phyloP scores from a whole-genome alignment of 1,284 basidiomycete genomes.

The Ceratobasidium sp. region DNA sequence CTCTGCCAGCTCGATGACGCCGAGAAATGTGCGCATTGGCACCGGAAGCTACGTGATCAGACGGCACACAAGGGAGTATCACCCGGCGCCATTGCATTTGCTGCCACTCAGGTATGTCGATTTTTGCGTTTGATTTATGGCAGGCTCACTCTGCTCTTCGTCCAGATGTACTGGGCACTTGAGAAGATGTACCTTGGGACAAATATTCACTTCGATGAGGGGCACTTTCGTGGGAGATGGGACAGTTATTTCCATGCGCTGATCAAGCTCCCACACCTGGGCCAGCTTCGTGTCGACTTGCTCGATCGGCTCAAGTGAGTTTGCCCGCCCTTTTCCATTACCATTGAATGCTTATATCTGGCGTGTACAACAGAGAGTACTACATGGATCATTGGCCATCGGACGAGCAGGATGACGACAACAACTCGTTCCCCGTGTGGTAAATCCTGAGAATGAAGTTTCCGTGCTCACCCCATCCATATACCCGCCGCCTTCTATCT shows the following conservation, averaged over 20 bases:
- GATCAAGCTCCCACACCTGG: background rate
- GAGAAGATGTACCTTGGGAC: background rate
- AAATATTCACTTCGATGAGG: background rate
- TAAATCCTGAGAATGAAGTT: background rate
- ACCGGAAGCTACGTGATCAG: background rate
- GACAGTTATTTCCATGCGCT: background rate
- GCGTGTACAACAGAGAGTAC: background rate
- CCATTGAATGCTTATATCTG: background rate
- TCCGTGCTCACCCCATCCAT: too few relatives aligned
- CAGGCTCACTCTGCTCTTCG: too few relatives aligned
- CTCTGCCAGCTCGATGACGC: background rate
- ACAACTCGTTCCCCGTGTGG: background rate
- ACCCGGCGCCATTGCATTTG: background rate
- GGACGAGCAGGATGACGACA: background rate
- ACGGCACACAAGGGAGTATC: background rate
- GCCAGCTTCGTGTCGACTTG: background rate
- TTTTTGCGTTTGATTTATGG: background rate
- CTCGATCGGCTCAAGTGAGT: constrained; percentile 10
- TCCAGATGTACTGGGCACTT: background rate
- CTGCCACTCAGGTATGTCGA: background rate
- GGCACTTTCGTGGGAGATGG: background rate
- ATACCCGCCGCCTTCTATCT: too few relatives aligned
- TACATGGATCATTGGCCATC: constrained; percentile 9
- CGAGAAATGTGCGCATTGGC: background rate
- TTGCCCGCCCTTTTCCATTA: background rate